A percentile compares a stretch with the other conserved stretches of the same genome.
phyloP scores from a whole-genome alignment of 257 asterid genomes.

The Prunella vulgaris region DNA sequence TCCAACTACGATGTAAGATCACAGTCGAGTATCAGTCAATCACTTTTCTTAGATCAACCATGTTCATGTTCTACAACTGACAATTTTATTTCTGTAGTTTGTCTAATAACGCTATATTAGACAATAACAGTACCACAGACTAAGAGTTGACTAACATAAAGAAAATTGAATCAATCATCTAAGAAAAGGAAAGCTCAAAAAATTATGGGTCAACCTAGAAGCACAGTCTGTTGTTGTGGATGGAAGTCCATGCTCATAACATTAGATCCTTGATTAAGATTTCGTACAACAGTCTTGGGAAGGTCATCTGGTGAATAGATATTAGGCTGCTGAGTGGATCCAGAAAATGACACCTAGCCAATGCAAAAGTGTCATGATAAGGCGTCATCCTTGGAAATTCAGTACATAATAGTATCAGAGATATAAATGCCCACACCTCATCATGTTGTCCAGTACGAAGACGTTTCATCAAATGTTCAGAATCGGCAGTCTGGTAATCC shows the following conservation, averaged over 20 bases:
- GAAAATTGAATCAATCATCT: neutral
- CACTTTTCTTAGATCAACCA: neutral
- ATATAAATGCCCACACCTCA: constrained; percentile 48
- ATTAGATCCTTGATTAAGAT: constrained; percentile 89
- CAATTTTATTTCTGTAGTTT: constrained; percentile 12
- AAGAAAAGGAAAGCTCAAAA: neutral
- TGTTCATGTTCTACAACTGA: constrained; percentile 1
- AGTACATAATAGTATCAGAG: constrained; percentile 5
- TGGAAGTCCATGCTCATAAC: constrained; percentile 99
- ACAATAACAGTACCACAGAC: neutral
- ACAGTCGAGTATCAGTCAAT: constrained; percentile 1
- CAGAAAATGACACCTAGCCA: constrained; percentile 78
- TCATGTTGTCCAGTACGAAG: constrained; percentile 89
- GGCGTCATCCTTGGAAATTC: constrained; percentile 1
- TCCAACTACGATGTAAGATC: constrained; percentile 59
- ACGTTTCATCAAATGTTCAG: constrained; percentile 93
- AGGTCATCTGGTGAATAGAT: constrained; percentile 86
- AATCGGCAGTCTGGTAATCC: constrained; percentile 94
- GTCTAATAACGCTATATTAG: neutral
- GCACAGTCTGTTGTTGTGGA: constrained; percentile 93
- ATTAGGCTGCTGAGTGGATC: constrained; percentile 69
- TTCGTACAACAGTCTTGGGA: constrained; percentile 80
- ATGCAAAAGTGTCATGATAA: constrained; percentile 18
- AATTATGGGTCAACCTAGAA: constrained; percentile 54
- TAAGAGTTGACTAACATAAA: neutral